A percentile compares a stretch with the other conserved stretches of the same genome.
These are phyloP conservation scores for Penicillium hesseltinei DNA, from an alignment of 2,329 filamentous ascomycete species.

Conservation along the genomic window DNA sequence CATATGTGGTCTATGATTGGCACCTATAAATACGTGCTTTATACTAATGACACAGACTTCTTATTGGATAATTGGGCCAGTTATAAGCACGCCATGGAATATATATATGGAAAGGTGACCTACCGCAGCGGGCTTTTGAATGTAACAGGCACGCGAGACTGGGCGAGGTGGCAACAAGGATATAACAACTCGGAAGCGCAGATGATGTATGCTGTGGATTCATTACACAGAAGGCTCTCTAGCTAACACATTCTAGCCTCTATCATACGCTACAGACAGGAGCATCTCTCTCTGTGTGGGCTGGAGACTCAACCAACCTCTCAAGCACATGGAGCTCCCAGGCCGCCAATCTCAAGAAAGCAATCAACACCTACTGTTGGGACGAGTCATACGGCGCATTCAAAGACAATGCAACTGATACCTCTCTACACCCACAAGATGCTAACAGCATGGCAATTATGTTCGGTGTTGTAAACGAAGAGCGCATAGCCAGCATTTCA, in stretches of 20 bases:
- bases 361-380: conserved; percentile 52
- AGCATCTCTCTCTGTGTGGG: conserved; percentile 51
- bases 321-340: conserved; percentile 41
- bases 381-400: conserved; percentile 51
- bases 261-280: conserved; percentile 57
- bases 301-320: conserved; percentile 43
- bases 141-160: conserved; percentile 52
- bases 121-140: conserved; percentile 48
- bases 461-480: conserved; percentile 45
- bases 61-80: conserved; percentile 49
- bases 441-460: conserved; percentile 58
- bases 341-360: conserved; percentile 40
- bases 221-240: neutral
- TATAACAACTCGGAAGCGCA: conserved; percentile 54
- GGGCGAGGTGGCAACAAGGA: conserved; percentile 52
- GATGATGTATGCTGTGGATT: conserved; percentile 42
- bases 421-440: conserved; percentile 58
- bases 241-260: conserved; percentile 29
- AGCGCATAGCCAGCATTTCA: conserved; percentile 44
- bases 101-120: conserved; percentile 46
- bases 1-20: conserved; percentile 57
- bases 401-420: conserved; percentile 53
- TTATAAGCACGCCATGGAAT: conserved; percentile 51
- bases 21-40: conserved; percentile 59
- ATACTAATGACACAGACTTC: conserved; percentile 53